Evolutionary conservation across 257 asterid genomes (phyloP).

Genomic region (Haberlea rhodopensis): DNA sequence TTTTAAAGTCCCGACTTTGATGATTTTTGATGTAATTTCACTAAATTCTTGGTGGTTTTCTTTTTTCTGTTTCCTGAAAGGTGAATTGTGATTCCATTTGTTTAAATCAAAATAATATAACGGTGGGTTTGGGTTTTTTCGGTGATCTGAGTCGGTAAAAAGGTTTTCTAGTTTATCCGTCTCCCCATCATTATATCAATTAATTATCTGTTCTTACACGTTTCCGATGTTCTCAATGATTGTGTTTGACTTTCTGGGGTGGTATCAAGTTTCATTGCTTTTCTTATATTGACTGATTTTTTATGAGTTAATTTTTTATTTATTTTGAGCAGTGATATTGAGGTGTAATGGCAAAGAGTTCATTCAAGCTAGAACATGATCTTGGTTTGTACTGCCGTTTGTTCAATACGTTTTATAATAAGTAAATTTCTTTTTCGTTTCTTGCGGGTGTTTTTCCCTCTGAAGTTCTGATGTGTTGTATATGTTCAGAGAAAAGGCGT

Average conservation of each 20-base stretch:
- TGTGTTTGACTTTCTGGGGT: slow-evolving; percentile 2
- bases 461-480: slow-evolving; percentile 10
- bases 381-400: slow-evolving; percentile 41
- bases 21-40: background rate
- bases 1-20: background rate
- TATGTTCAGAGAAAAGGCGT: slow-evolving; percentile 55
- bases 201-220: background rate
- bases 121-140: background rate
- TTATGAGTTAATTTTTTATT: background rate
- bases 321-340: slow-evolving; percentile 20
- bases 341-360: slow-evolving; percentile 54
- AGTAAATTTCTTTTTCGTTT: background rate
- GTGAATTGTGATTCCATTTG: no score
- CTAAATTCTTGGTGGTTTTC: background rate
- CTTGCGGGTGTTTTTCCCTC: background rate
- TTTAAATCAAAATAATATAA: no score
- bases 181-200: background rate
- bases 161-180: background rate
- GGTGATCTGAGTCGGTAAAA: background rate
- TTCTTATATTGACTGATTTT: background rate
- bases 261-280: background rate
- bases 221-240: background rate
- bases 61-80: background rate
- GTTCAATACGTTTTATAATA: background rate
- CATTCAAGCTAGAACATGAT: slow-evolving; percentile 67